phyloP scores from a whole-genome alignment of 1,284 basidiomycete genomes.

The Heterobasidion irregulare region DNA sequence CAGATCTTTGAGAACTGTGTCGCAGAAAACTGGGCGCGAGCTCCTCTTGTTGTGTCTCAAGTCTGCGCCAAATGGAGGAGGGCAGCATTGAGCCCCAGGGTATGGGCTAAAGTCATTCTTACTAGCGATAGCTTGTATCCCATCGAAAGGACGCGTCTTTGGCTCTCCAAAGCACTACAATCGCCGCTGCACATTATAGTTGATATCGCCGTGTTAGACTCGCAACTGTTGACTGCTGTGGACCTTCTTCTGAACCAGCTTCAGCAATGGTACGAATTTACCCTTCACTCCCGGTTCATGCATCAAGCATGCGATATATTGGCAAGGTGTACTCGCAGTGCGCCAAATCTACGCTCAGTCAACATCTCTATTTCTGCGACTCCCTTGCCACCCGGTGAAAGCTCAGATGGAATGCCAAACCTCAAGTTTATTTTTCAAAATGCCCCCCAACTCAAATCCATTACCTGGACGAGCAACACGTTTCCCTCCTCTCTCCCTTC shows the following conservation, averaged over 20 bases:
- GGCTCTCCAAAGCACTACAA: conserved; percentile 37
- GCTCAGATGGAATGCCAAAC: conserved; percentile 13
- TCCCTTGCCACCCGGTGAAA: conserved; percentile 11
- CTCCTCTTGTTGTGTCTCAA: conserved; percentile 47
- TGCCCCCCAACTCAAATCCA: conserved; percentile 25
- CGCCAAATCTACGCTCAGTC: conserved; percentile 16
- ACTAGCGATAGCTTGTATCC: conserved; percentile 37
- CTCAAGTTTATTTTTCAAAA: conserved; percentile 23
- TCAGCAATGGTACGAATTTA: conserved; percentile 36
- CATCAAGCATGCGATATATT: conserved; percentile 31
- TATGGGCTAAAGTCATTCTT: conserved; percentile 53
- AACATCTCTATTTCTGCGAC: conserved; percentile 12
- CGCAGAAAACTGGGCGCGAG: conserved; percentile 42
- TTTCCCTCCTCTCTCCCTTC: conserved; percentile 27
- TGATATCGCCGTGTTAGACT: conserved; percentile 15
- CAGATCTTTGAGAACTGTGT: conserved; percentile 45
- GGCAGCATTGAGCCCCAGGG: conserved; percentile 38
- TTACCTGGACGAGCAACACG: conserved; percentile 27
- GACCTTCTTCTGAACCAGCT: conserved; percentile 29
- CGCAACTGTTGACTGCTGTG: conserved; percentile 25
- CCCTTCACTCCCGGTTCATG: conserved; percentile 28
- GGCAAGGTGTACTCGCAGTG: conserved; percentile 19
- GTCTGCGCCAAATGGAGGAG: conserved; percentile 55
- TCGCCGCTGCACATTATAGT: conserved; percentile 37
- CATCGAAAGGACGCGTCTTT: conserved; percentile 34